phyloP scores from a whole-genome alignment of 371 early-diverging fungal genomes.

The Funneliformis caledonium region DNA sequence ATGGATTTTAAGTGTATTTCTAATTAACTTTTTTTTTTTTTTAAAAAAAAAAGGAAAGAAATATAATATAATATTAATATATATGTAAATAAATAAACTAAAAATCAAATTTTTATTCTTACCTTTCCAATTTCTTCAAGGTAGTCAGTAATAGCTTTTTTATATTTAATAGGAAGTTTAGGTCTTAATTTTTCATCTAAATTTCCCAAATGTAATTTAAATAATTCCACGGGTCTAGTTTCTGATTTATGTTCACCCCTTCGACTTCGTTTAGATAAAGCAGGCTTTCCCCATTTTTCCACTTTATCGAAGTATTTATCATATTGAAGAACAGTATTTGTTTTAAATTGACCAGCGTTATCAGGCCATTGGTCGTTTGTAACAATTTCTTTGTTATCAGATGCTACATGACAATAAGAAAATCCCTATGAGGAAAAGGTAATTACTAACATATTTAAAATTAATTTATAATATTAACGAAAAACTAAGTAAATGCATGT shows the following conservation, averaged over 20 bases:
- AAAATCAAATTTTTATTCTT: neutral
- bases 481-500: neutral
- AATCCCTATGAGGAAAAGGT: neutral
- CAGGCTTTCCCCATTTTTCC: conserved; percentile 32
- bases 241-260: neutral
- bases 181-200: neutral
- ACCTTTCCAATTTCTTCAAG: neutral
- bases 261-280: conserved; percentile 4
- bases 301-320: conserved; percentile 14
- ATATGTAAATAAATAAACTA: neutral
- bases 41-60: conserved; percentile 6
- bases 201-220: conserved; percentile 25
- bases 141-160: conserved; percentile 35
- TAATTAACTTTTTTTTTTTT: conserved; percentile 25
- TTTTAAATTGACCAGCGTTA: conserved; percentile 8
- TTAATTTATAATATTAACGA: neutral
- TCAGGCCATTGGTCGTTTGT: conserved; percentile 23
- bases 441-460: neutral
- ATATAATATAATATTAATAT: neutral
- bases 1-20: neutral
- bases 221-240: conserved; percentile 31
- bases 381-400: conserved; percentile 10
- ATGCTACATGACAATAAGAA: neutral
- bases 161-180: neutral
- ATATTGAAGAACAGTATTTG: conserved; percentile 33